Conservation (phyloP, 495 filamentous ascomycete species). For the Jackrogersella multiformis region DNA sequence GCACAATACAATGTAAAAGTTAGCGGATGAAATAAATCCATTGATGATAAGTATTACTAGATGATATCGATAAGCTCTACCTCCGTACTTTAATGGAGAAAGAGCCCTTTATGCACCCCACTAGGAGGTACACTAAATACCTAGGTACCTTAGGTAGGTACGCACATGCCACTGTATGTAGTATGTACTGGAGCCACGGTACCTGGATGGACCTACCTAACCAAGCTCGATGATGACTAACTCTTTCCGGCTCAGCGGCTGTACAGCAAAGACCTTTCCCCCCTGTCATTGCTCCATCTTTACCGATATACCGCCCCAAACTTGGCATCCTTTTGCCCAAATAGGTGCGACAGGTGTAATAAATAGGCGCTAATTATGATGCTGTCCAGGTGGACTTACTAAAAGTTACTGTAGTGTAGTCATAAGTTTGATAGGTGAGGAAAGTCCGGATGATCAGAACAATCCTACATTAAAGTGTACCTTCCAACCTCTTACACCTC, state of each 20-base stretch:
- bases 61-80: conserved; percentile 32
- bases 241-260: conserved; percentile 23
- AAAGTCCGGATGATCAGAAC: conserved; percentile 35
- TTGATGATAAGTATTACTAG: too few relatives aligned
- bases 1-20: too few relatives aligned
- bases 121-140: too few relatives aligned
- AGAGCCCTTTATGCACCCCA: background rate
- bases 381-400: conserved; percentile 39
- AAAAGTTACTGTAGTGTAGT: conserved; percentile 23
- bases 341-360: conserved; percentile 16
- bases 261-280: background rate
- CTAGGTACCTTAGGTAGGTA: too few relatives aligned
- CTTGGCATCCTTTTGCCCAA: conserved; percentile 20
- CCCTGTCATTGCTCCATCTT: conserved; percentile 14
- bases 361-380: conserved; percentile 38
- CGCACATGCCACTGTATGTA: too few relatives aligned
- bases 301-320: conserved; percentile 33
- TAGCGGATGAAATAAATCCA: too few relatives aligned
- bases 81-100: background rate
- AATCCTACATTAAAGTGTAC: conserved; percentile 16
- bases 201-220: conserved; percentile 17
- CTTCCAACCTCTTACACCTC: conserved; percentile 11
- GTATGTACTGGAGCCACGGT: too few relatives aligned
- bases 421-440: conserved; percentile 34
- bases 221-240: conserved; percentile 3